phyloP scores from a whole-genome alignment of 2,329 filamentous ascomycete species.

The Colletotrichum sublineola region DNA sequence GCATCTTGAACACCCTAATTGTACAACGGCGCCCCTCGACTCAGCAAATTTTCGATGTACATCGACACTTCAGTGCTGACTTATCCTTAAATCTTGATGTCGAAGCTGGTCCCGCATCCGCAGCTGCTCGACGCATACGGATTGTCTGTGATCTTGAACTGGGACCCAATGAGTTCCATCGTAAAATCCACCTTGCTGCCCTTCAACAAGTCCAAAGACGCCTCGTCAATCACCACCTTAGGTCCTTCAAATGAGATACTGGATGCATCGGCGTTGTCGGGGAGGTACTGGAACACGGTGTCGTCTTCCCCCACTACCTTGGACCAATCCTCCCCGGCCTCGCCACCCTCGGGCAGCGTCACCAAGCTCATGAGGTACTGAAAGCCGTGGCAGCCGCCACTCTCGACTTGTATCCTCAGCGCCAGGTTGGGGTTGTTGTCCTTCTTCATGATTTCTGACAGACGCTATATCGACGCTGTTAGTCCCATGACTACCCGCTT shows the following conservation, averaged over 20 bases:
- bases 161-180: conserved; percentile 87
- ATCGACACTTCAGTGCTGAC: not conserved
- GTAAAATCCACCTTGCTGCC: conserved; percentile 98
- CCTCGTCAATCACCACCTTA: conserved; percentile 90
- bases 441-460: conserved; percentile 81
- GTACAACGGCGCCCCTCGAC: not conserved
- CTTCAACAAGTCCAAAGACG: conserved; percentile 88
- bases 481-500: conserved; percentile 18
- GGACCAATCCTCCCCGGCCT: conserved; percentile 51
- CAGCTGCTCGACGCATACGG: conserved; percentile 93
- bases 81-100: conserved; percentile 76
- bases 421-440: conserved; percentile 83
- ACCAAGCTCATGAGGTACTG: conserved; percentile 95
- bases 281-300: conserved; percentile 82
- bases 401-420: conserved; percentile 92
- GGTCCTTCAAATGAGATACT: conserved; percentile 58
- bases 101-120: conserved; percentile 97
- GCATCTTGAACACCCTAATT: not conserved
- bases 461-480: conserved; percentile 64
- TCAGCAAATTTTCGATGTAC: not conserved
- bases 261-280: conserved; percentile 56
- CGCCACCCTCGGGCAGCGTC: conserved; percentile 61
- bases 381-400: conserved; percentile 96
- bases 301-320: conserved; percentile 77
- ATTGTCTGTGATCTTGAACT: conserved; percentile 98